A percentile compares a stretch with the other conserved stretches of the same genome.
These are phyloP conservation scores for Tylopilus cervinicoccineus DNA, from an alignment of 768 basidiomycete species.

Conservation along the genomic window DNA sequence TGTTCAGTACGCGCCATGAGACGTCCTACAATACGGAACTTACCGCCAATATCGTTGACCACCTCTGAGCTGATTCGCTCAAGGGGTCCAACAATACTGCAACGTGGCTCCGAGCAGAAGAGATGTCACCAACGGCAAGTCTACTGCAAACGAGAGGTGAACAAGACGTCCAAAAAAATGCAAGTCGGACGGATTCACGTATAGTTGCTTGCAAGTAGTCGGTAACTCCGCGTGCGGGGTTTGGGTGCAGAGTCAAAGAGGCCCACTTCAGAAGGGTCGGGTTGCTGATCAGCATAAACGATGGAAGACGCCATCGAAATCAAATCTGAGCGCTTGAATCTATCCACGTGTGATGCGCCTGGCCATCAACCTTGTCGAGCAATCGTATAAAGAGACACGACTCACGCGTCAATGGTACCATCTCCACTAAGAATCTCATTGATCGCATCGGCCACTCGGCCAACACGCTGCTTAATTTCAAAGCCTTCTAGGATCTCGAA, in stretches of 20 bases:
- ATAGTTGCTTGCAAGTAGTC: slow-evolving; percentile 52
- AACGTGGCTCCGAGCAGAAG: slow-evolving; percentile 65
- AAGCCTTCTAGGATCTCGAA: slow-evolving; percentile 67
- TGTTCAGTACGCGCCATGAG: neutral
- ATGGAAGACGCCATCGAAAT: slow-evolving; percentile 68
- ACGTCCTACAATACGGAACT: slow-evolving; percentile 7
- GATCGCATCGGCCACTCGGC: slow-evolving; percentile 66
- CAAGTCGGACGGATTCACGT: slow-evolving; percentile 47
- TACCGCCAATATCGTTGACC: slow-evolving; percentile 77
- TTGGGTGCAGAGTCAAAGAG: slow-evolving; percentile 63
- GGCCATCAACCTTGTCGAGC: neutral
- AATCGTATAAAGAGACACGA: slow-evolving; percentile 1
- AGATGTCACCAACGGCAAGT: slow-evolving; percentile 65
- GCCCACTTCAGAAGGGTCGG: slow-evolving; percentile 69
- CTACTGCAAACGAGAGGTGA: slow-evolving; percentile 39
- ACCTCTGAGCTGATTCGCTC: slow-evolving; percentile 80
- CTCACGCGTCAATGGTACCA: slow-evolving; percentile 41
- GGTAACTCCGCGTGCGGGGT: slow-evolving; percentile 60
- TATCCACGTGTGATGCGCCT: slow-evolving; percentile 24
- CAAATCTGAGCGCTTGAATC: slow-evolving; percentile 52
- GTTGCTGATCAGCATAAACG: slow-evolving; percentile 63
- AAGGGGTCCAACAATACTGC: slow-evolving; percentile 80
- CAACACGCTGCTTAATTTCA: slow-evolving; percentile 68
- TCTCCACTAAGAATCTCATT: slow-evolving; percentile 43
- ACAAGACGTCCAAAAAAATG: neutral